Evolutionary conservation across 2,329 filamentous ascomycete genomes (phyloP).

Genomic region (Talaromyces sp.): DNA sequence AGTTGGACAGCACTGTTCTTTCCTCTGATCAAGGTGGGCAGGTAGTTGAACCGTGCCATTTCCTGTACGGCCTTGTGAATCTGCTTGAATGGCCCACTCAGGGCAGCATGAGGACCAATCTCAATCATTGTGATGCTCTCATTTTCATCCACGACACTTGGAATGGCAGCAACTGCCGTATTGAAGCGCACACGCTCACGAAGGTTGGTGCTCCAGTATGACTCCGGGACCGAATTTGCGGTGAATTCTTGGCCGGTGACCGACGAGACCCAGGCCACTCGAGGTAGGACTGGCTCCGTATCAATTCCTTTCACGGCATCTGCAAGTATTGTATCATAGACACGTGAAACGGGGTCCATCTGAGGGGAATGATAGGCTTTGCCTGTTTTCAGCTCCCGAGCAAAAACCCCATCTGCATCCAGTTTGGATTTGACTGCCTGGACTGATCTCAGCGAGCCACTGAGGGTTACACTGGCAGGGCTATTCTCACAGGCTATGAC

Average conservation of each 20-base stretch:
- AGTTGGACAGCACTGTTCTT: not conserved
- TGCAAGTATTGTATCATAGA: not conserved
- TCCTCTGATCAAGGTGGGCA: not conserved
- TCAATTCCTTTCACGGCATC: not conserved
- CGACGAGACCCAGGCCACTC: not conserved
- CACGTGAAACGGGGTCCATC: not conserved
- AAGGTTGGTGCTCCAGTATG: slow-evolving; percentile 1
- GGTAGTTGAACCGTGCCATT: not conserved
- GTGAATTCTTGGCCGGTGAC: not conserved
- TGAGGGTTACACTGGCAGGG: not conserved
- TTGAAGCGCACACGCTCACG: not conserved
- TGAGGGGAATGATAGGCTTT: not conserved
- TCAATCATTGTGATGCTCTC: not conserved
- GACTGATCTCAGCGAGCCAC: not conserved
- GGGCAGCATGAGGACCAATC: not conserved
- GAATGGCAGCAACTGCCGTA: not conserved
- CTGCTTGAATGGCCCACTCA: not conserved
- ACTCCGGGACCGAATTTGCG: not conserved
- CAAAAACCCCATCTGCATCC: not conserved
- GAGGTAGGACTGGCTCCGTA: not conserved
- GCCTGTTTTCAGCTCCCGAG: not conserved
- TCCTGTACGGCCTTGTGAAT: not conserved
- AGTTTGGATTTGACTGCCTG: not conserved
- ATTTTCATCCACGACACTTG: not conserved
- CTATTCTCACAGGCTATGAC: not conserved